Percentiles rank a stretch among this genome's conserved stretches.
phyloP scores from a whole-genome alignment of 805 yeast species.

The Teunomyces gatunensis region DNA sequence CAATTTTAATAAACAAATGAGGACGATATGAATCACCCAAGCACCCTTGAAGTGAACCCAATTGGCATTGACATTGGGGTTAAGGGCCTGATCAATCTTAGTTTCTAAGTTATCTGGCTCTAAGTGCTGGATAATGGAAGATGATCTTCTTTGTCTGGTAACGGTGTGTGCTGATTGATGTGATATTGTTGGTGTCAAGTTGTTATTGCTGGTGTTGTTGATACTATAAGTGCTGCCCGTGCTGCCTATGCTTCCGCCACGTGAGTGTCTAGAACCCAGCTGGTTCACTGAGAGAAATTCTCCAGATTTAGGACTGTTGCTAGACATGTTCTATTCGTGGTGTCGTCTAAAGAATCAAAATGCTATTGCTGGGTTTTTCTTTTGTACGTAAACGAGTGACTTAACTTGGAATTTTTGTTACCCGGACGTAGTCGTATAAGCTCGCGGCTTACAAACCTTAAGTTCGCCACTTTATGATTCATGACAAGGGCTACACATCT shows the following conservation, averaged over 20 bases:
- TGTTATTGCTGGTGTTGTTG: slow-evolving; percentile 1
- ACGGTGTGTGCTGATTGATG: slow-evolving; percentile 23
- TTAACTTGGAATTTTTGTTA: background rate
- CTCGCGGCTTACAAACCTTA: background rate
- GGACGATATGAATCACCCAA: slow-evolving; percentile 88
- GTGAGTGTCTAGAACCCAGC: slow-evolving; percentile 6
- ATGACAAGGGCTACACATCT: background rate
- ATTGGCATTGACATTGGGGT: slow-evolving; percentile 88
- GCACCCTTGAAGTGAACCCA: slow-evolving; percentile 98
- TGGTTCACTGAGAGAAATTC: slow-evolving; percentile 3
- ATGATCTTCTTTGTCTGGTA: slow-evolving; percentile 64
- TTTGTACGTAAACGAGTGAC: background rate
- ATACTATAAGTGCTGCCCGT: slow-evolving; percentile 1
- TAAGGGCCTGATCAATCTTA: slow-evolving; percentile 83
- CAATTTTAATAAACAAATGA: slow-evolving; percentile 69
- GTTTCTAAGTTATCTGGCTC: slow-evolving; percentile 92
- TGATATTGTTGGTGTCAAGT: slow-evolving; percentile 23
- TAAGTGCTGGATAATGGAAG: slow-evolving; percentile 84
- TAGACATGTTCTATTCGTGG: slow-evolving; percentile 1
- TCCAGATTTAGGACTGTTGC: slow-evolving; percentile 1
- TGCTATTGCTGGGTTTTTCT: slow-evolving; percentile 6
- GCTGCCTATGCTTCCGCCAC: slow-evolving; percentile 12
- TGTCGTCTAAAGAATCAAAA: background rate
- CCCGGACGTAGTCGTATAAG: slow-evolving; percentile 2
- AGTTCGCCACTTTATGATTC: background rate